Conservation (phyloP, 306 rosid species). For the Quercus cerris region DNA sequence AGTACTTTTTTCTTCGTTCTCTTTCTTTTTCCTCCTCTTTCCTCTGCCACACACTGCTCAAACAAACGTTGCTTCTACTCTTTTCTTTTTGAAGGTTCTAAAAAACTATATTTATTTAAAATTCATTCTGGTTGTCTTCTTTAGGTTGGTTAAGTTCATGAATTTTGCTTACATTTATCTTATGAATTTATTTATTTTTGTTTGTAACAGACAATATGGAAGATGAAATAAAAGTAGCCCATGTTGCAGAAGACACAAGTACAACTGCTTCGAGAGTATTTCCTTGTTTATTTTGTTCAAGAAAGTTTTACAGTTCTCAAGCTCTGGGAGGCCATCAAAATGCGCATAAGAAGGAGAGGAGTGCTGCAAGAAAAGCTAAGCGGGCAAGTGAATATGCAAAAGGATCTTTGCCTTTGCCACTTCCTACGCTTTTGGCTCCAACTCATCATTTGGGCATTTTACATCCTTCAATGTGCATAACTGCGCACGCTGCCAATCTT, state of each 20-base stretch:
- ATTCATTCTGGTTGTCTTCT: background rate
- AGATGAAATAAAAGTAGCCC: slow-evolving; percentile 23
- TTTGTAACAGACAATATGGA: slow-evolving; percentile 41
- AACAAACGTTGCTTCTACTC: slow-evolving; percentile 7
- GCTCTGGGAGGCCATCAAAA: slow-evolving; percentile 94
- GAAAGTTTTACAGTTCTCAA: slow-evolving; percentile 77
- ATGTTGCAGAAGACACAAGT: slow-evolving; percentile 25
- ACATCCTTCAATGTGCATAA: slow-evolving; percentile 47
- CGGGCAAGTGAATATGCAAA: slow-evolving; percentile 29
- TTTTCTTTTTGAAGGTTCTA: slow-evolving; percentile 22
- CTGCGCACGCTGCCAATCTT: slow-evolving; percentile 52
- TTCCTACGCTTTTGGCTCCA: slow-evolving; percentile 42
- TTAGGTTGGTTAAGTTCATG: background rate
- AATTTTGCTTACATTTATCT: background rate
- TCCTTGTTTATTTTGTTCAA: slow-evolving; percentile 73
- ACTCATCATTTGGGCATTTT: slow-evolving; percentile 31
- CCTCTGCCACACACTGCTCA: slow-evolving; percentile 5
- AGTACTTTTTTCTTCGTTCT: background rate
- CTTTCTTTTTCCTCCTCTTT: slow-evolving; percentile 1
- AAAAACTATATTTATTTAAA: background rate
- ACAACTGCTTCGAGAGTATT: slow-evolving; percentile 42
- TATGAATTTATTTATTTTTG: background rate
- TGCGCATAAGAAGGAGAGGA: slow-evolving; percentile 86
- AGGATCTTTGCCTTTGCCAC: slow-evolving; percentile 12
- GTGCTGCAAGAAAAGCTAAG: slow-evolving; percentile 67